These are phyloP conservation scores for Pharnaceum exiguum DNA, from an alignment of 148 eudicot species.

Conservation along the genomic window DNA sequence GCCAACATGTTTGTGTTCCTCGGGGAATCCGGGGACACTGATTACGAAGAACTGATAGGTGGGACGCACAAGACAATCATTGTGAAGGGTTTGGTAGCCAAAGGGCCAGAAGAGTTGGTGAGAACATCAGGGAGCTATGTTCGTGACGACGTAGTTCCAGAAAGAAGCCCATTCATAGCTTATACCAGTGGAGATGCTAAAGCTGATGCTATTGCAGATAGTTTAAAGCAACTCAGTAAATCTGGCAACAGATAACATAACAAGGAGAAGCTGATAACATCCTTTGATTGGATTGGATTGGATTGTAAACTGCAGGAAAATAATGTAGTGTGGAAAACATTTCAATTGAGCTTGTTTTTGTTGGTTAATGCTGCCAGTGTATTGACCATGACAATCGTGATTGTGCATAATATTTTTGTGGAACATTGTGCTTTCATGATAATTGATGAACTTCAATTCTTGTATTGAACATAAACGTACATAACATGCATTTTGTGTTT, in stretches of 20 bases:
- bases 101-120: slow-evolving; percentile 56
- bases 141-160: slow-evolving; percentile 58
- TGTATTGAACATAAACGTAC: too few relatives aligned
- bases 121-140: slow-evolving; percentile 54
- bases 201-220: slow-evolving; percentile 45
- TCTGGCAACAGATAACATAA: slow-evolving; percentile 12
- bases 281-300: too few relatives aligned
- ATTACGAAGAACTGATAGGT: slow-evolving; percentile 62
- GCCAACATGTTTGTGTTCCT: slow-evolving; percentile 67
- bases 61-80: slow-evolving; percentile 68
- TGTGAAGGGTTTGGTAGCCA: slow-evolving; percentile 50
- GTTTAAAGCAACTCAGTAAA: slow-evolving; percentile 45
- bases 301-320: too few relatives aligned
- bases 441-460: too few relatives aligned
- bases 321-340: too few relatives aligned
- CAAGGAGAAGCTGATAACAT: neutral
- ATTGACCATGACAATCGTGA: too few relatives aligned
- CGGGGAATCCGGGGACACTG: slow-evolving; percentile 77
- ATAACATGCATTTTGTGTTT: too few relatives aligned
- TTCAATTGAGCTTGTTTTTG: too few relatives aligned
- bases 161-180: slow-evolving; percentile 46
- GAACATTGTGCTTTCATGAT: too few relatives aligned
- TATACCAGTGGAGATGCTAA: slow-evolving; percentile 25
- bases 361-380: too few relatives aligned
- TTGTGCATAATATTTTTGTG: too few relatives aligned